These are phyloP conservation scores for Aegilops longissima DNA, from an alignment of 176 grass and related monocot genomes.

Conservation along the genomic window DNA sequence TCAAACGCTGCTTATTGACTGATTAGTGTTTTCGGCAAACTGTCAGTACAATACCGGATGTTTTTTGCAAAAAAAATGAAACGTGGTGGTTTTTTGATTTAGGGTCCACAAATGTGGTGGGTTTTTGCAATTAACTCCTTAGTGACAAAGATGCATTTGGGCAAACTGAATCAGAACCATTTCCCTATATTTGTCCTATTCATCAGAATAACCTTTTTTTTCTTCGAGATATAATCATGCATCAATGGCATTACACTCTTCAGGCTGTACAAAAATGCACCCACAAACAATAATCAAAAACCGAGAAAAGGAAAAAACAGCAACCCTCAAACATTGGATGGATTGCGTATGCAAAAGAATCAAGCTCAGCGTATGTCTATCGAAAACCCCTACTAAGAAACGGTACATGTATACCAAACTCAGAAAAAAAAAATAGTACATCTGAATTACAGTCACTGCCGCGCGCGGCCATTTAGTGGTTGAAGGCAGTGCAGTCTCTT, in stretches of 20 bases:
- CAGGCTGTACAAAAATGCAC: conserved; percentile 54
- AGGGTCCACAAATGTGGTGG: no score
- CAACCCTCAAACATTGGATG: conserved; percentile 8
- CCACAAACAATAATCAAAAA: conserved; percentile 13
- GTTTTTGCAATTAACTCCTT: not conserved
- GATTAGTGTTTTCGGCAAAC: no score
- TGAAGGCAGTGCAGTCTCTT: conserved; percentile 76
- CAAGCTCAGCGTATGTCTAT: conserved; percentile 37
- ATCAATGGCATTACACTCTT: conserved; percentile 42
- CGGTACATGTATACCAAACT: conserved; percentile 34
- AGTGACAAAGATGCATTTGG: not conserved
- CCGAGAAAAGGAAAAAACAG: not conserved
- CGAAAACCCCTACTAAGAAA: not conserved
- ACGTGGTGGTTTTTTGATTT: no score
- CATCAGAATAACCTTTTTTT: conserved; percentile 32
- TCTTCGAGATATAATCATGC: not conserved
- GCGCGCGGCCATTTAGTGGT: conserved; percentile 33
- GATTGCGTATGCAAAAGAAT: conserved; percentile 41
- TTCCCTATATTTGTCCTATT: conserved; percentile 21
- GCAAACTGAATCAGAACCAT: not conserved
- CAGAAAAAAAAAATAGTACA: conserved; percentile 28
- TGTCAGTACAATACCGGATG: no score
- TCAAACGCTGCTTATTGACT: no score
- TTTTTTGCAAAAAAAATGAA: no score
- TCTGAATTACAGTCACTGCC: conserved; percentile 33